Conservation (phyloP, 208 protist genomes). For the Crithidia expoeki region DNA sequence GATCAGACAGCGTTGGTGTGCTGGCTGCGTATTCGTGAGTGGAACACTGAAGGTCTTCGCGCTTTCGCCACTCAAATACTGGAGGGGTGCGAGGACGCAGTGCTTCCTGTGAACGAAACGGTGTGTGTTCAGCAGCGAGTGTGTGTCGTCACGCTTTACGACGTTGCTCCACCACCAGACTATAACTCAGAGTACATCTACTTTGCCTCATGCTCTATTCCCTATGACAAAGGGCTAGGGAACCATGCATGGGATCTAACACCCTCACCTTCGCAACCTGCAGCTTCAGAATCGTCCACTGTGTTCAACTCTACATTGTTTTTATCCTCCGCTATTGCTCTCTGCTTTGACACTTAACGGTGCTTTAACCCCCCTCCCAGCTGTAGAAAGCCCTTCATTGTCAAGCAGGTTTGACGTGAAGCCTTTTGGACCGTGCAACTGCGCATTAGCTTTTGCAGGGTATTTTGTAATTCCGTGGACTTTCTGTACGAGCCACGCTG, state of each 20-base stretch:
- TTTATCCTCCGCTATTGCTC: conserved; percentile 8
- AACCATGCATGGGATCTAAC: not conserved
- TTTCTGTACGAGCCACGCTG: no score
- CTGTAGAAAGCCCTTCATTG: no score
- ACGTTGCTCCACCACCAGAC: no score
- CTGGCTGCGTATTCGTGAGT: conserved; percentile 23
- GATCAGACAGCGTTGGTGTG: conserved; percentile 5
- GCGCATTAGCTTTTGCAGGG: no score
- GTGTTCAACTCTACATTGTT: not conserved
- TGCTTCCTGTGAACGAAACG: not conserved
- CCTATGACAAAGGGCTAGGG: not conserved
- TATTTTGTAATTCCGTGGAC: no score
- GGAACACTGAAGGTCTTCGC: not conserved
- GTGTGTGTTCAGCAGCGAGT: not conserved
- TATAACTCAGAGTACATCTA: no score
- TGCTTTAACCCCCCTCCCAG: no score
- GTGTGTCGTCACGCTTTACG: conserved; percentile 3
- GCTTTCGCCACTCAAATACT: not conserved
- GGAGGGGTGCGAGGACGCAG: not conserved
- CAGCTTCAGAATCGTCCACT: not conserved
- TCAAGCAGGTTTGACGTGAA: no score
- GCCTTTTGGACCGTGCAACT: no score
- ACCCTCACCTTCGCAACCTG: not conserved
- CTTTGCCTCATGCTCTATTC: no score
- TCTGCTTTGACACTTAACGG: conserved; percentile 2